Evolutionary conservation across 1,284 basidiomycete genomes (phyloP).

Genomic region (Cryptococcus wingfieldii): DNA sequence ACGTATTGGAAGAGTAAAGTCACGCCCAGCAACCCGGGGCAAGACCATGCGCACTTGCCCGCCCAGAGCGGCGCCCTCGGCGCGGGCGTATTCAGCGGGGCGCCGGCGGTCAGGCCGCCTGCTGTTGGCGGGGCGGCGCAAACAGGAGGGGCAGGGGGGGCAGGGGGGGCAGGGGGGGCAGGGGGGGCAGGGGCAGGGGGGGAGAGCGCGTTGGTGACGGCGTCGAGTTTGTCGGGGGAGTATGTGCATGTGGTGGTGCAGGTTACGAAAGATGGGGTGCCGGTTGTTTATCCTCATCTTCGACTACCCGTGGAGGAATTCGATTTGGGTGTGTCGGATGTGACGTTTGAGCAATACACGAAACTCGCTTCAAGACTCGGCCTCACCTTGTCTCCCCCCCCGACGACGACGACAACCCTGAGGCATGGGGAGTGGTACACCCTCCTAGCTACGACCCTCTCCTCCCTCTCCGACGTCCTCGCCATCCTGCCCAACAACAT

Average conservation of each 20-base stretch:
- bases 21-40: constrained; percentile 51
- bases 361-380: constrained; percentile 59
- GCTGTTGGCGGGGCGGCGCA: constrained; percentile 7
- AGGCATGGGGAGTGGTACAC: constrained; percentile 57
- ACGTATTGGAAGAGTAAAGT: constrained; percentile 95
- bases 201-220: constrained; percentile 46
- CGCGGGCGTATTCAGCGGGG: constrained; percentile 39
- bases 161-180: constrained; percentile 5
- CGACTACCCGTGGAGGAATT: constrained; percentile 68
- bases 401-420: background rate
- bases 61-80: constrained; percentile 39
- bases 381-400: constrained; percentile 46
- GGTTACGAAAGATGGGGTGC: constrained; percentile 82
- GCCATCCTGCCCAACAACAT: constrained; percentile 69
- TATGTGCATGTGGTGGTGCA: constrained; percentile 85
- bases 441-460: constrained; percentile 58
- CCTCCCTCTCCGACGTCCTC: constrained; percentile 66
- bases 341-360: constrained; percentile 75
- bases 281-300: constrained; percentile 73
- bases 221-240: constrained; percentile 64
- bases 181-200: background rate
- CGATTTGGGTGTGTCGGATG: constrained; percentile 75
- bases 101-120: constrained; percentile 34
- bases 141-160: too few species aligned
- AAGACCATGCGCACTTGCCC: constrained; percentile 50